Percentiles rank a stretch among this genome's conserved stretches.
These are phyloP conservation scores for Lindgomyces ingoldianus DNA, from an alignment of 495 filamentous ascomycete genomes.

Conservation along the genomic window DNA sequence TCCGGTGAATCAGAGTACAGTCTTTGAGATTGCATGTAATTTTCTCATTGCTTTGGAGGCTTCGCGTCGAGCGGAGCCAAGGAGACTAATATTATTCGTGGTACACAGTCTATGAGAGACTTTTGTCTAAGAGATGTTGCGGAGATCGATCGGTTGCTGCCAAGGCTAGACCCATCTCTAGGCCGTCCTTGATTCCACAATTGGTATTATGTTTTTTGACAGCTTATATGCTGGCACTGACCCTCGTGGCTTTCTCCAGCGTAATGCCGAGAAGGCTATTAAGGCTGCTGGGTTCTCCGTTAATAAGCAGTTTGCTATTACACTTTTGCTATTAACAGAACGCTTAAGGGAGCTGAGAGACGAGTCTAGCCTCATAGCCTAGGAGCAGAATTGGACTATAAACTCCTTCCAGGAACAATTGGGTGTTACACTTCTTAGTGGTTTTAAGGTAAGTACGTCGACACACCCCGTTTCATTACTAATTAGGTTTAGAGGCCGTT, in stretches of 20 bases:
- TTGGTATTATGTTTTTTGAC: constrained; percentile 48
- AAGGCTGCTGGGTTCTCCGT: constrained; percentile 36
- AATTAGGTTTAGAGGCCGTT: constrained; percentile 39
- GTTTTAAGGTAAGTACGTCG: constrained; percentile 36
- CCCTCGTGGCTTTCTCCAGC: constrained; percentile 33
- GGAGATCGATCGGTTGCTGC: constrained; percentile 32
- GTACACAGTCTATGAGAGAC: constrained; percentile 58
- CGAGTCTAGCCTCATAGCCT: constrained; percentile 40
- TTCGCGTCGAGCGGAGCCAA: constrained; percentile 35
- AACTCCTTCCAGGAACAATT: constrained; percentile 47
- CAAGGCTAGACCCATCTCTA: constrained; percentile 33
- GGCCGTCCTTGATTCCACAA: constrained; percentile 43
- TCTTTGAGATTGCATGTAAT: constrained; percentile 46
- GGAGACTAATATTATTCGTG: constrained; percentile 50
- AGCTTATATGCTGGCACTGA: constrained; percentile 48
- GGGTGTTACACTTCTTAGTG: constrained; percentile 28
- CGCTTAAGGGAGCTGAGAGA: constrained; percentile 42
- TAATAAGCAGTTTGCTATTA: constrained; percentile 35
- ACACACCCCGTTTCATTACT: constrained; percentile 7
- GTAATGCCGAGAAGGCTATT: constrained; percentile 28
- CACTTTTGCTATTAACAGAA: constrained; percentile 41
- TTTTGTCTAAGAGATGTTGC: constrained; percentile 51
- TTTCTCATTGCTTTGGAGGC: constrained; percentile 45
- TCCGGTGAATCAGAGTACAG: constrained; percentile 40
- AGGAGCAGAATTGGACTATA: constrained; percentile 39